phyloP scores from a whole-genome alignment of 768 basidiomycete genomes.

The Tylopilus felleus region DNA sequence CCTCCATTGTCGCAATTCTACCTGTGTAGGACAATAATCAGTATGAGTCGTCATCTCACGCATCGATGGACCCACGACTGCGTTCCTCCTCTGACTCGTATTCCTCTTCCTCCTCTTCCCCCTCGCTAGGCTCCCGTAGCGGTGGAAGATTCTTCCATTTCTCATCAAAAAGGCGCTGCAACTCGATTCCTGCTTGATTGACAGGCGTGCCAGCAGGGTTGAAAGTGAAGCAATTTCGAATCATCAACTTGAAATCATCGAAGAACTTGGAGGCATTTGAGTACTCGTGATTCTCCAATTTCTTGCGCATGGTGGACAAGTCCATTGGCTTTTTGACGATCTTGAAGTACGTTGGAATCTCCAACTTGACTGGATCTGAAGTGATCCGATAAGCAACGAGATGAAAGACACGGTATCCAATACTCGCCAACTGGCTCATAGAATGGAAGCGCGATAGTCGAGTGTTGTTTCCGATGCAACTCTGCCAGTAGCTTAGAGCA shows the following conservation, averaged over 20 bases:
- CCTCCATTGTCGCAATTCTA: conserved; percentile 73
- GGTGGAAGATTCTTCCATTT: conserved; percentile 83
- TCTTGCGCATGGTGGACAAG: conserved; percentile 80
- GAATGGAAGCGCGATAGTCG: conserved; percentile 72
- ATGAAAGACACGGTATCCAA: not conserved
- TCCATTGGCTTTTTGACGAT: conserved; percentile 97
- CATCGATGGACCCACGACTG: conserved; percentile 46
- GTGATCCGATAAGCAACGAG: not conserved
- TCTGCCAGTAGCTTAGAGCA: conserved; percentile 74
- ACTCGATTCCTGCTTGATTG: conserved; percentile 77
- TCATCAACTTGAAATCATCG: conserved; percentile 92
- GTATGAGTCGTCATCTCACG: conserved; percentile 1
- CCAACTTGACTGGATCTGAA: conserved; percentile 72
- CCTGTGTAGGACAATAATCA: conserved; percentile 40
- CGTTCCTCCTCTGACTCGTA: conserved; percentile 67
- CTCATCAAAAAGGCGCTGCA: conserved; percentile 88
- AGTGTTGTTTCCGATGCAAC: conserved; percentile 77
- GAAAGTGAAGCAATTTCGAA: conserved; percentile 89
- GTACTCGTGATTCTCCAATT: conserved; percentile 78
- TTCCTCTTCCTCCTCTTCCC: conserved; percentile 63
- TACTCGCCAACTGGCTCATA: conserved; percentile 90
- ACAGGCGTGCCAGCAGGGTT: conserved; percentile 88
- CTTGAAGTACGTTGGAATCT: conserved; percentile 82
- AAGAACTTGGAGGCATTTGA: conserved; percentile 75
- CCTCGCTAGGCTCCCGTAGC: conserved; percentile 49